These are phyloP conservation scores for Ophiostoma novo-ulmi DNA, from an alignment of 2,329 filamentous ascomycete genomes.

Conservation along the genomic window DNA sequence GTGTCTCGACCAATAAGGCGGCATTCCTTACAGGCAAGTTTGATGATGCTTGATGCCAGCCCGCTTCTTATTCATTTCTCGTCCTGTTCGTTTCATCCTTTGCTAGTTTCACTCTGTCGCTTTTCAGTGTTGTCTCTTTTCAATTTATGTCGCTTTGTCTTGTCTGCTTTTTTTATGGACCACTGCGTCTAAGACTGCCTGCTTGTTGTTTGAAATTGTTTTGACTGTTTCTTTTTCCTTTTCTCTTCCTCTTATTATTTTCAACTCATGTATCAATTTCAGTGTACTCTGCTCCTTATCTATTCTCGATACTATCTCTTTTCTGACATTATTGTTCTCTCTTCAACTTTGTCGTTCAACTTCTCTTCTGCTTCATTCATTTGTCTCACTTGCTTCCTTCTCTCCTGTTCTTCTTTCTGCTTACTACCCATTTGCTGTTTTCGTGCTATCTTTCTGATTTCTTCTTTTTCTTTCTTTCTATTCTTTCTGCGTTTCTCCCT, in stretches of 20 bases:
- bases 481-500: not conserved
- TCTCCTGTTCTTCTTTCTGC: not conserved
- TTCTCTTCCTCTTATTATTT: too few relatives aligned
- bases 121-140: too few relatives aligned
- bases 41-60: not conserved
- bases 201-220: too few relatives aligned
- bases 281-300: too few relatives aligned
- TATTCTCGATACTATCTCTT: not conserved
- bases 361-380: not conserved
- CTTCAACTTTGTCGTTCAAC: not conserved
- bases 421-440: not conserved
- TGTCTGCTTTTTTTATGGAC: too few relatives aligned
- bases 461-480: not conserved
- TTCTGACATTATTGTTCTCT: not conserved
- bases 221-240: too few relatives aligned
- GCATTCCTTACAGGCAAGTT: not conserved
- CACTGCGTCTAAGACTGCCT: too few relatives aligned
- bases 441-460: not conserved
- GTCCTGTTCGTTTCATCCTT: too few relatives aligned
- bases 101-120: too few relatives aligned
- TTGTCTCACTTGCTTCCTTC: not conserved
- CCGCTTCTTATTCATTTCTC: not conserved
- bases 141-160: too few relatives aligned
- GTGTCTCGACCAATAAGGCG: not conserved
- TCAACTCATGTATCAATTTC: too few relatives aligned